These are phyloP conservation scores for Pseudogymnoascus sp. DNA, from an alignment of 2,329 filamentous ascomycete genomes.

Conservation along the genomic window DNA sequence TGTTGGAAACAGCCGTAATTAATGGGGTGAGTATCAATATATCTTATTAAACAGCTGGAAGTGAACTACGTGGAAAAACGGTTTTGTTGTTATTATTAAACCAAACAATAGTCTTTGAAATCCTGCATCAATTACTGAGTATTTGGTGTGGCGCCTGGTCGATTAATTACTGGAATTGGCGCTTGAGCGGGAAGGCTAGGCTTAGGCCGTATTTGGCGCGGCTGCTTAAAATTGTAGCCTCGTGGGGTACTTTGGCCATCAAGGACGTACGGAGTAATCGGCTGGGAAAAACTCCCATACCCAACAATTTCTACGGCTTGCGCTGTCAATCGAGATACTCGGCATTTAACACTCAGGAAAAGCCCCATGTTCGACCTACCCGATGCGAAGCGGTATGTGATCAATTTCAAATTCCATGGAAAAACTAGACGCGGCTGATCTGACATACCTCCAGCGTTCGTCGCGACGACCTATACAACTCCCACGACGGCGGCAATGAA, in stretches of 20 bases:
- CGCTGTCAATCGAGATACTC: not conserved
- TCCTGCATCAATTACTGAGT: not conserved
- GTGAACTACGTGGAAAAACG: not conserved
- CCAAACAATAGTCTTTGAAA: not conserved
- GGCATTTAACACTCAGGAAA: not conserved
- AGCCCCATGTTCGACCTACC: conserved; percentile 43
- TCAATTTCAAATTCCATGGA: not conserved
- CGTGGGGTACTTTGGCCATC: not conserved
- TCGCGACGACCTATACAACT: conserved; percentile 42
- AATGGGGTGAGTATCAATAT: not conserved
- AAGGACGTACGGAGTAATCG: not conserved
- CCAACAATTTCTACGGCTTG: not conserved
- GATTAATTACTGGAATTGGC: not conserved
- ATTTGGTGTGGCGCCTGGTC: not conserved
- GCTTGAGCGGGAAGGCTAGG: conserved; percentile 2
- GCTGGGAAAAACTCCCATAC: not conserved
- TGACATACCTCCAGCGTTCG: conserved; percentile 37
- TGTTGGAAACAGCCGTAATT: not conserved
- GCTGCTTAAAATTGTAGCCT: not conserved
- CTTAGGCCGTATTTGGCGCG: not conserved
- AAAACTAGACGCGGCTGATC: conserved; percentile 6
- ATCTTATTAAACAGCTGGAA: not conserved
- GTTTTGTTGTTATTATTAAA: not conserved
- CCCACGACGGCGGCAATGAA: conserved; percentile 13
- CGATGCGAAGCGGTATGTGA: conserved; percentile 42